These are phyloP conservation scores for Monosiga brevicollis DNA, from an alignment of 78 protist genomes.

Conservation along the genomic window DNA sequence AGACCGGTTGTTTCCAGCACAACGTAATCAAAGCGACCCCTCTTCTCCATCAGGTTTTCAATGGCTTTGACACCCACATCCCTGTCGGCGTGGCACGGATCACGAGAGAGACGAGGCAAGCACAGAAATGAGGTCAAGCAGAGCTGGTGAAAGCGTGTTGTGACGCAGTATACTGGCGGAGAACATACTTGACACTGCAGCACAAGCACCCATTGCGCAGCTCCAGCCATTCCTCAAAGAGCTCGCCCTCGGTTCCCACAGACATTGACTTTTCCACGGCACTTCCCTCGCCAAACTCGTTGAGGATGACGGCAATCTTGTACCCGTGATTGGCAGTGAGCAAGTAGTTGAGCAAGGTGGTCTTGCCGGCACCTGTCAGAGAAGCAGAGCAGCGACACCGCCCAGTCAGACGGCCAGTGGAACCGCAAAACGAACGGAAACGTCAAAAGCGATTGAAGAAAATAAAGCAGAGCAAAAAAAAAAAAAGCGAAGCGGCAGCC, in stretches of 20 bases:
- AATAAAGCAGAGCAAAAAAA: no score
- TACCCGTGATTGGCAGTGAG: slow-evolving; percentile 43
- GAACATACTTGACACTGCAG: slow-evolving; percentile 58
- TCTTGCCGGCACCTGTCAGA: slow-evolving; percentile 48
- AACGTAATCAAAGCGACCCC: slow-evolving; percentile 48
- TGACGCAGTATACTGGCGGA: background rate
- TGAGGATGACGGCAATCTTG: slow-evolving; percentile 53
- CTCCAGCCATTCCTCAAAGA: slow-evolving; percentile 56
- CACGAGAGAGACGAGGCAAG: background rate
- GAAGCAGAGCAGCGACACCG: no score
- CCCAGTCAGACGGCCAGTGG: no score
- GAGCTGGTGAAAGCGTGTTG: background rate
- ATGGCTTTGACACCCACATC: slow-evolving; percentile 37
- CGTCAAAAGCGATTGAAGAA: no score
- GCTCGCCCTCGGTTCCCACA: slow-evolving; percentile 8
- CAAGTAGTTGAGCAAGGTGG: slow-evolving; percentile 66
- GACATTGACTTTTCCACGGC: slow-evolving; percentile 5
- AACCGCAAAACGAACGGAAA: no score
- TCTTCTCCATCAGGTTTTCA: slow-evolving; percentile 29
- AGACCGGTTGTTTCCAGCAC: slow-evolving; percentile 57
- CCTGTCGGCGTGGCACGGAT: background rate
- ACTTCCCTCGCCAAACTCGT: slow-evolving; percentile 48
- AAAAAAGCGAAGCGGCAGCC: no score
- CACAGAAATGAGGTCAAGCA: background rate
- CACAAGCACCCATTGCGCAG: slow-evolving; percentile 69